These are phyloP conservation scores for Apophysomyces elegans DNA, from an alignment of 371 early-diverging fungal species.

Conservation along the genomic window DNA sequence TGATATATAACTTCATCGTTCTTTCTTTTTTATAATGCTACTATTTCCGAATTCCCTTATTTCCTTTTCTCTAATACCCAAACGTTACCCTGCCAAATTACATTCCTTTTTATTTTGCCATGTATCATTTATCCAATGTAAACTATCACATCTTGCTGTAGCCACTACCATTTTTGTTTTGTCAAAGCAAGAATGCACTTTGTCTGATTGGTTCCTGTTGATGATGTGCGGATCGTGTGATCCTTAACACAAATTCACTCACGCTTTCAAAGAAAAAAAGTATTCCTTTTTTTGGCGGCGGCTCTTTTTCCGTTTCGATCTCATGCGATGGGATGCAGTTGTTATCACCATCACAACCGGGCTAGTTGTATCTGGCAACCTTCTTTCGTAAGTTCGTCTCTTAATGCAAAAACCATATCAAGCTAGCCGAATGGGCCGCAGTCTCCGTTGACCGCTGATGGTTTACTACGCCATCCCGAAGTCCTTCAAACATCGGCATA, in stretches of 20 bases:
- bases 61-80: slow-evolving; percentile 6
- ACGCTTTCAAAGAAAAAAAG: background rate
- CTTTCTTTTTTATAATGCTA: background rate
- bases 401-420: slow-evolving; percentile 2
- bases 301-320: slow-evolving; percentile 4
- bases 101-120: slow-evolving; percentile 2
- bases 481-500: background rate
- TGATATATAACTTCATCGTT: background rate
- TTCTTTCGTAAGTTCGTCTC: background rate
- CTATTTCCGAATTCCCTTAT: background rate
- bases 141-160: background rate
- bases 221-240: slow-evolving; percentile 4
- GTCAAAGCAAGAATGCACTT: background rate
- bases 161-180: background rate
- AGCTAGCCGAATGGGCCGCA: background rate
- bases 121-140: slow-evolving; percentile 8
- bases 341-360: slow-evolving; percentile 11
- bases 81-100: background rate
- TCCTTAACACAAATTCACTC: background rate
- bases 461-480: background rate
- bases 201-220: slow-evolving; percentile 11
- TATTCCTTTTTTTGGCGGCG: slow-evolving; percentile 10
- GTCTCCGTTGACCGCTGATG: background rate
- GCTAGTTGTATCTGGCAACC: slow-evolving; percentile 8
- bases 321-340: slow-evolving; percentile 7